A percentile compares a stretch with the other conserved stretches of the same genome.
Evolutionary conservation across 805 yeast genomes (phyloP).

Genomic region (Kodamaea hsintzibuensis): DNA sequence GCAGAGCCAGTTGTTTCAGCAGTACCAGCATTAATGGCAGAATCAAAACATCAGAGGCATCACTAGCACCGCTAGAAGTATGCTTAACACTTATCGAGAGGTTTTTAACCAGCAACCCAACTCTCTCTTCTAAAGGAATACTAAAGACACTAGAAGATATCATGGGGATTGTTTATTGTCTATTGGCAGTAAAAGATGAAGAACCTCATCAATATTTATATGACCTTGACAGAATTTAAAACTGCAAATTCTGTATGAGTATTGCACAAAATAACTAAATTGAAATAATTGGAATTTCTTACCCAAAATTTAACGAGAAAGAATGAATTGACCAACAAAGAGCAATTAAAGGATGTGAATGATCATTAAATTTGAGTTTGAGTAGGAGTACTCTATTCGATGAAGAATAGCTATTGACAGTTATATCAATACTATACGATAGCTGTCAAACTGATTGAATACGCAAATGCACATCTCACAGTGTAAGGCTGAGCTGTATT

Average conservation of each 20-base stretch:
- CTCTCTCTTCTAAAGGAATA: slow-evolving; percentile 11
- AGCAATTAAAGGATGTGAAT: no score
- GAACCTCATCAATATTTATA: not conserved
- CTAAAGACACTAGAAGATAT: slow-evolving; percentile 1
- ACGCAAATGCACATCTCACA: no score
- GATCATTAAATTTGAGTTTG: no score
- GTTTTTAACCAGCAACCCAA: slow-evolving; percentile 12
- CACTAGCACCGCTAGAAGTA: not conserved
- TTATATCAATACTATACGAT: no score
- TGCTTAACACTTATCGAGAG: slow-evolving; percentile 8
- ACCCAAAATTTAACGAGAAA: no score
- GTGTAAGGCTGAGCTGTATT: no score
- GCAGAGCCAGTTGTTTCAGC: not conserved
- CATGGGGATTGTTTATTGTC: not conserved
- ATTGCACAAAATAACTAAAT: no score
- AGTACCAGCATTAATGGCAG: not conserved
- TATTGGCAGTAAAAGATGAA: not conserved
- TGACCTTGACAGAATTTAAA: not conserved
- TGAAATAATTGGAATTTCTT: no score
- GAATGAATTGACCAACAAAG: no score
- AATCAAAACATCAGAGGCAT: not conserved
- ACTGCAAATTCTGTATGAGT: not conserved
- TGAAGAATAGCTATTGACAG: no score
- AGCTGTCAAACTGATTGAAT: no score
- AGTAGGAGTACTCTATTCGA: no score